A percentile compares a stretch with the other conserved stretches of the same genome.
These are phyloP conservation scores for Exserohilum turcica DNA, from an alignment of 2,329 filamentous ascomycete species.

Conservation along the genomic window DNA sequence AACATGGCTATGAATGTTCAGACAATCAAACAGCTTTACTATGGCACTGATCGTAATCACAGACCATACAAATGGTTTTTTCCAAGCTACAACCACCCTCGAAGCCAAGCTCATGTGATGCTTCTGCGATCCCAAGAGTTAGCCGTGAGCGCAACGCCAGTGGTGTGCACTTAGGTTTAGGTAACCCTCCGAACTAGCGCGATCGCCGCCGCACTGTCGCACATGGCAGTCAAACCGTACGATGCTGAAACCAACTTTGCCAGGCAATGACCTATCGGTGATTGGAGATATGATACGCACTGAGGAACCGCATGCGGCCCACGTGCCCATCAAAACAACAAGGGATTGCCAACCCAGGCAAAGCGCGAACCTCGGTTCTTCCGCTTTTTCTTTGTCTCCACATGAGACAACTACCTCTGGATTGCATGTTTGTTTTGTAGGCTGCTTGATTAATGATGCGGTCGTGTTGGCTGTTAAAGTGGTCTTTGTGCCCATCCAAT, in stretches of 20 bases:
- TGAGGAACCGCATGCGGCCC: neutral
- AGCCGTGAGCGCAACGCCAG: neutral
- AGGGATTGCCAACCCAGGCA: neutral
- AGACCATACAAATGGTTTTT: neutral
- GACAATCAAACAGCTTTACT: neutral
- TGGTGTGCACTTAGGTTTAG: neutral
- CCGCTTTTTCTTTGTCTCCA: neutral
- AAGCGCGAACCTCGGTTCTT: neutral
- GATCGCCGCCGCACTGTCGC: neutral
- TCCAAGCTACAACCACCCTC: neutral
- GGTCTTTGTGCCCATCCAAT: neutral
- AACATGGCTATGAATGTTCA: neutral
- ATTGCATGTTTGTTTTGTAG: neutral
- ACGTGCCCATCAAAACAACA: neutral
- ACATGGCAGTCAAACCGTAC: no score
- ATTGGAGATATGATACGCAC: neutral
- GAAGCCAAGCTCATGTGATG: neutral
- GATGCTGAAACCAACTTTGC: neutral
- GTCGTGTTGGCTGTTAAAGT: neutral
- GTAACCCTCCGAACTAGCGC: neutral
- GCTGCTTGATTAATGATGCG: neutral
- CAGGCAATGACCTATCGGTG: neutral
- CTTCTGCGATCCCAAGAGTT: neutral
- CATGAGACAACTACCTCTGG: neutral
- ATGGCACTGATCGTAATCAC: neutral